Conservation (phyloP, 306 rosid species). For the Pterocarpus santalinus region DNA sequence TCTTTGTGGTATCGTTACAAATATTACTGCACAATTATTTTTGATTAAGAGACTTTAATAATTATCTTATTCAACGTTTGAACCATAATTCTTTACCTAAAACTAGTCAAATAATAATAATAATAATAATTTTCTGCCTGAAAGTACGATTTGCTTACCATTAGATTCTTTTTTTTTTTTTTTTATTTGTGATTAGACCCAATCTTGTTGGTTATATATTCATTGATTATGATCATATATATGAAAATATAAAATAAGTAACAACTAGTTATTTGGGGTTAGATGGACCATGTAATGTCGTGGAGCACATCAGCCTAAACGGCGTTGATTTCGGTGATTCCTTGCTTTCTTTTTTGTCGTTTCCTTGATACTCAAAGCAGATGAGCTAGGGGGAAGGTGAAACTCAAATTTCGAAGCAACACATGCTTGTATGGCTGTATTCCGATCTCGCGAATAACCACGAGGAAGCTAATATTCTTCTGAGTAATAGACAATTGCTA, state of each 20-base stretch:
- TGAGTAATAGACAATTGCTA: constrained; percentile 25
- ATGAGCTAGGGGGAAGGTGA: constrained; percentile 47
- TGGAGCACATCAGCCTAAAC: constrained; percentile 90
- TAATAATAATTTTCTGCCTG: no score
- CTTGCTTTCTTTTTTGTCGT: constrained; percentile 88
- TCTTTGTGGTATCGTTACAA: no score
- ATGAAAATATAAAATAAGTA: neutral
- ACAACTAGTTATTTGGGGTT: neutral
- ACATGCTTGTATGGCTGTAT: constrained; percentile 79
- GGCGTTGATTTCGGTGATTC: constrained; percentile 98
- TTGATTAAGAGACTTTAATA: no score
- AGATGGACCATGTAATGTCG: constrained; percentile 56
- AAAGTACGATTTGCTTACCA: no score
- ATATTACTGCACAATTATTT: no score
- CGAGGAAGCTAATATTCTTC: constrained; percentile 66
- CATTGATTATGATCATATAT: no score
- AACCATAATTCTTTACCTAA: no score
- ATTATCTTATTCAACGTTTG: no score
- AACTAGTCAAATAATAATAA: no score
- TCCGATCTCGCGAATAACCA: constrained; percentile 67
- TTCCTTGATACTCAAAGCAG: constrained; percentile 72
- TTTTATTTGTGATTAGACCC: no score
- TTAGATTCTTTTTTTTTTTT: no score
- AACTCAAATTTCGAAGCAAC: constrained; percentile 80
- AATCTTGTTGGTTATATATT: no score